Evolutionary conservation across 208 protist species (phyloP), one percentile per base, ranked within the genome.

Genomic region (Acanthamoeba triangularis): DNA sequence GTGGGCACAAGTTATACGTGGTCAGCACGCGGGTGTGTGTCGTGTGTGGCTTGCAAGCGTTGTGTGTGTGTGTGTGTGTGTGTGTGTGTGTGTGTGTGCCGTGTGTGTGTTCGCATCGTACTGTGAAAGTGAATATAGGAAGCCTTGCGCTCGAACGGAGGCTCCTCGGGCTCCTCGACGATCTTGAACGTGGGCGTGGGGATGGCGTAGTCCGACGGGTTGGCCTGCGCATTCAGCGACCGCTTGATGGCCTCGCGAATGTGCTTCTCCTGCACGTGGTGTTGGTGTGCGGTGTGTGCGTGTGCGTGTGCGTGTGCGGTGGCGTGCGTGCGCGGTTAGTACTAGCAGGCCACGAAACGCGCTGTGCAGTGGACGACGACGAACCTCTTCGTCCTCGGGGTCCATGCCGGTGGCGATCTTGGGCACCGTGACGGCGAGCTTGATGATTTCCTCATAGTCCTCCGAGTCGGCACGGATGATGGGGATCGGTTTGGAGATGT

Each of bases 351-450:
- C 74, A 78, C n/a, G 69, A 78, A 13, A 78, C n/a, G 35, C 18
- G 69, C n/a, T 35, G n/a, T 20, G 37, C 14, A 2, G 33, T 28
- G 44, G 11, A 56, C 20, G 78, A 54, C 11, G 80, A 20, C 30
- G 18, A 33, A 88, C 80, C 80, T 88, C 80, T 61, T 88, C 80
- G 49, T 88, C 80, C 49, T 88, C 80, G 30, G 80, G 80, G 80
- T 88, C 80, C 80, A 88, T 88, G 44, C 80, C 80, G 2, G 80
- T 88, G 52, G 80, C 49, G 28, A 88, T 88, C 80, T 88, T 54
- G 49, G 80, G 80, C 23, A 88, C 80, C 14, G 49, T 63, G 52
- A 54, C 49, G 52, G 44, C 49, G 35, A 88, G 49, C 44, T 63
- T 63, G 33, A 80, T 80, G 37, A 80, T 80, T 47, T 80, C 69